These are phyloP conservation scores for Neurospora tetraspora DNA, from an alignment of 495 filamentous ascomycete species.

Conservation along the genomic window DNA sequence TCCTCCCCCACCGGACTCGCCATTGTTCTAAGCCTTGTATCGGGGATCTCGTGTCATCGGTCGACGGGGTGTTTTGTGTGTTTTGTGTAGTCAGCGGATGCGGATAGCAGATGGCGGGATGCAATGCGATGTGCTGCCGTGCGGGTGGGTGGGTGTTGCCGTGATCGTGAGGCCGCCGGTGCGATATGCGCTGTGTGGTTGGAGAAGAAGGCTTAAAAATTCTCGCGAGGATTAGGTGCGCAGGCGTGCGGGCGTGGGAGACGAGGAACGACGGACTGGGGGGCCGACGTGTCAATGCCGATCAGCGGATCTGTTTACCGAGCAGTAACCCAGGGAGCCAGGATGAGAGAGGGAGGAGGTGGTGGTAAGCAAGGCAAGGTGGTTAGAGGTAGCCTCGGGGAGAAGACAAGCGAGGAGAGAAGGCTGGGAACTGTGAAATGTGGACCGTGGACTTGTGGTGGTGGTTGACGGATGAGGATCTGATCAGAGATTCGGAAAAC, in stretches of 20 bases:
- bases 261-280: neutral
- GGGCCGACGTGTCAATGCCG: neutral
- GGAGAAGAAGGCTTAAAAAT: neutral
- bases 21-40: constrained; percentile 25
- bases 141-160: neutral
- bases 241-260: neutral
- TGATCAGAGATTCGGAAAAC: neutral
- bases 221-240: neutral
- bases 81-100: neutral
- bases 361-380: neutral
- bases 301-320: neutral
- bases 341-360: neutral
- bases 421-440: neutral
- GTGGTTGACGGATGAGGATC: neutral
- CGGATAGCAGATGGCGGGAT: neutral
- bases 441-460: neutral
- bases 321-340: neutral
- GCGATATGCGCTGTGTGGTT: neutral
- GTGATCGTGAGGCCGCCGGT: neutral
- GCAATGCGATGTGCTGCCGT: neutral
- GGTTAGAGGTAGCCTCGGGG: neutral
- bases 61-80: neutral
- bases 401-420: neutral
- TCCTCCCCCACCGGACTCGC: constrained; percentile 21
- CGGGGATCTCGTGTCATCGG: constrained; percentile 19